phyloP scores from a whole-genome alignment of 1,284 basidiomycete genomes.

The Porogramme epimiltina region DNA sequence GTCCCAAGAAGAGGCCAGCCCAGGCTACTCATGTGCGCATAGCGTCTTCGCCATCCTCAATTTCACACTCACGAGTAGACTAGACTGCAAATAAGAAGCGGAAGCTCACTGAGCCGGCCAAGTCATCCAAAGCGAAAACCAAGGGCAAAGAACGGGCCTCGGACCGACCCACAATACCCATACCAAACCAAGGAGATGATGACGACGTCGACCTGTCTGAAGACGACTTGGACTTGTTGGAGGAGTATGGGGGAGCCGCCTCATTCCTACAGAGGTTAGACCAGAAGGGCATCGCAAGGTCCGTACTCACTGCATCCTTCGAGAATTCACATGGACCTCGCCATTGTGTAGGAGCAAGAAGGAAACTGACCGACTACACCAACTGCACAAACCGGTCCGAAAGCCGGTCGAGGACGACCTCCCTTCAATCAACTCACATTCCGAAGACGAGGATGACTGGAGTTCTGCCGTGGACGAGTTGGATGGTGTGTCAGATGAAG shows the following conservation, averaged over 20 bases:
- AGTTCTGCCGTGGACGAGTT: slow-evolving; percentile 44
- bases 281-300: slow-evolving; percentile 73
- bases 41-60: background rate
- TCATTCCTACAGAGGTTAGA: slow-evolving; percentile 68
- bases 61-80: background rate
- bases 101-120: slow-evolving; percentile 29
- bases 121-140: slow-evolving; percentile 34
- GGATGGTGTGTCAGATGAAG: slow-evolving; percentile 33
- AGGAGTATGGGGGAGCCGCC: slow-evolving; percentile 56
- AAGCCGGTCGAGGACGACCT: slow-evolving; percentile 52
- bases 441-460: slow-evolving; percentile 61
- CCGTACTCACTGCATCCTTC: slow-evolving; percentile 23
- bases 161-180: slow-evolving; percentile 61
- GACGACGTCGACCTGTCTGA: slow-evolving; percentile 58
- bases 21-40: slow-evolving; percentile 22
- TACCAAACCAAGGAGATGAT: slow-evolving; percentile 49
- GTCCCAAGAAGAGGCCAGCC: slow-evolving; percentile 24
- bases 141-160: slow-evolving; percentile 62
- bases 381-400: slow-evolving; percentile 60
- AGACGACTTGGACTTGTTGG: slow-evolving; percentile 60
- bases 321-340: background rate
- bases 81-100: slow-evolving; percentile 40
- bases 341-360: slow-evolving; percentile 68
- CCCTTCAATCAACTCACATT: slow-evolving; percentile 64
- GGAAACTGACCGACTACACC: slow-evolving; percentile 66